Evolutionary conservation across 2,329 filamentous ascomycete species (phyloP), one percentile per base, ranked within the genome.

Genomic region (Colletotrichum agaves): DNA sequence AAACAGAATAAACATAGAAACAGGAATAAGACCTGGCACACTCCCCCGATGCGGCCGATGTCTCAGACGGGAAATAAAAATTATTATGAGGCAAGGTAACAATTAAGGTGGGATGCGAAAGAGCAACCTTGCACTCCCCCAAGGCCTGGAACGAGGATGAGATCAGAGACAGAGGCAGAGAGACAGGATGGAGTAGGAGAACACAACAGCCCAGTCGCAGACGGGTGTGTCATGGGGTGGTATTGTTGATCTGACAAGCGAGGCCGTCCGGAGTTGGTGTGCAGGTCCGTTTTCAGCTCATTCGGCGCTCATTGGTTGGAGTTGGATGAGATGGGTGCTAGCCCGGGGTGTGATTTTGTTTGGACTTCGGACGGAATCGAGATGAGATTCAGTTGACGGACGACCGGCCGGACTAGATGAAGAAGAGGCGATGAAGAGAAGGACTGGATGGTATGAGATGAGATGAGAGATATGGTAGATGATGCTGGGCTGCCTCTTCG

Each of bases 11-110:
- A 11, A 61, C 49, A 49, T n/a, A 19, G 23, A 50, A n/a, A 39
- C 27, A 2, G 31, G 33, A 37, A n/a, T 21, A 17, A 52, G 46
- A 46, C 39, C n/a, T 27, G 23, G 39, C 11, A n/a, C 27, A 19
- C 46, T 49, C n/a, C 46, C 47, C 63, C 59, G 52, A 67, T 33
- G 60, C 60, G 59, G 63, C 35, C 31, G 35, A 21, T 67, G 63
- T 67, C 63, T 67, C 63, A 63, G 63, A 31, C 59, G 59, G 63
- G 63, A 63, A 67, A 37, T 31, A 63, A 50, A 66, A 21, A 27
- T 35, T 43, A 60, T 5, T 57, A 58, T 41, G 31, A 49, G 31
- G 52, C 44, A 17, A 47, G 52, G 17, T 33, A 58, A 44, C 12
- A 21, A 37, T 55, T n/a, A 55, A 52, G 46, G 19, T 27, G 15